Conservation (phyloP, 495 filamentous ascomycete species). For the Immersiella caudata region DNA sequence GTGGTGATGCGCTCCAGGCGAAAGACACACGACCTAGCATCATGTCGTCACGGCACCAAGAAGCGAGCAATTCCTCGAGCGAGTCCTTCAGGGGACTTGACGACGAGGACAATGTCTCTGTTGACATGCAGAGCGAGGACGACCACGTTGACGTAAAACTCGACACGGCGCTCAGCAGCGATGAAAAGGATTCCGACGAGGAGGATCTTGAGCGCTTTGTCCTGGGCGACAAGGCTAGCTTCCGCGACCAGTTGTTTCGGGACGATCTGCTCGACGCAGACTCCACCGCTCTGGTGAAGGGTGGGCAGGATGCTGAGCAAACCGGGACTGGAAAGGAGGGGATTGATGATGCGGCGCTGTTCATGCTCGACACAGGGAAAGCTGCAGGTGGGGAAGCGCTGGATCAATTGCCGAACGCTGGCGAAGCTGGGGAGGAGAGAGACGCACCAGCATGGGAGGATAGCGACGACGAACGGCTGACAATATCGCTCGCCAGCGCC, state of each 20-base stretch:
- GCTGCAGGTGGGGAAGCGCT: constrained; percentile 37
- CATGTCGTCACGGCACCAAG: constrained; percentile 22
- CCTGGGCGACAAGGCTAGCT: constrained; percentile 81
- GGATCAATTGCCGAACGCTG: constrained; percentile 38
- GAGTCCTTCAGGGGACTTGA: constrained; percentile 41
- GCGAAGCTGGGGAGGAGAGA: constrained; percentile 30
- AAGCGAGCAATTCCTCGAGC: constrained; percentile 30
- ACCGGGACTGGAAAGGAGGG: constrained; percentile 47
- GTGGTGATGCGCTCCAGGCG: not conserved
- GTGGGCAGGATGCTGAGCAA: constrained; percentile 29
- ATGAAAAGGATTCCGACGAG: constrained; percentile 78
- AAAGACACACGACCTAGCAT: not conserved
- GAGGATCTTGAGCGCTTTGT: constrained; percentile 82
- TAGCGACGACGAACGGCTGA: constrained; percentile 89
- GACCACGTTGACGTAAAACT: constrained; percentile 34
- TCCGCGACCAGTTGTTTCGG: constrained; percentile 68
- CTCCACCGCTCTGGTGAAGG: constrained; percentile 39
- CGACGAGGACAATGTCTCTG: constrained; percentile 33
- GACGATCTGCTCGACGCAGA: constrained; percentile 39
- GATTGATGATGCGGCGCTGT: constrained; percentile 63
- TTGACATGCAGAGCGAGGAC: constrained; percentile 38
- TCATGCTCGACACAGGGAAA: constrained; percentile 49
- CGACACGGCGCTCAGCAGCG: constrained; percentile 19
- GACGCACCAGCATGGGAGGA: constrained; percentile 79
- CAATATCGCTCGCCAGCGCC: constrained; percentile 75